A percentile compares a stretch with the other conserved stretches of the same genome.
Evolutionary conservation across 768 basidiomycete species (phyloP).

Genomic region (Suillus brevipes): DNA sequence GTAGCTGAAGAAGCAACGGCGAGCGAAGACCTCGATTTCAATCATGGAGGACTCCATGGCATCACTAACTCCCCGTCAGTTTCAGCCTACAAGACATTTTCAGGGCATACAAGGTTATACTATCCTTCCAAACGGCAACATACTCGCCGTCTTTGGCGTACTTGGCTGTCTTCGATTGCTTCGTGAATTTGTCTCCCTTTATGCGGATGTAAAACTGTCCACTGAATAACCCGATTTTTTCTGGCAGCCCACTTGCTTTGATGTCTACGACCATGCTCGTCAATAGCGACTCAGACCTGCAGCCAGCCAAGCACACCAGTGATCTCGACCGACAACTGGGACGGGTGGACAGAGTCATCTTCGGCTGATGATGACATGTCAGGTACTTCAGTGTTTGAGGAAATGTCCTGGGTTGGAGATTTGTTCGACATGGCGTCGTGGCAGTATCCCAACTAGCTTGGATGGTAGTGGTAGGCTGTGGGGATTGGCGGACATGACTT

Average conservation of each 20-base stretch:
- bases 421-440: not conserved
- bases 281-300: not conserved
- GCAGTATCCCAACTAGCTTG: not conserved
- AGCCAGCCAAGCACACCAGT: constrained; percentile 18
- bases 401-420: not conserved
- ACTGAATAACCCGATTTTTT: constrained; percentile 31
- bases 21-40: constrained; percentile 35
- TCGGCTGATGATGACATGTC: not conserved
- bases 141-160: constrained; percentile 26
- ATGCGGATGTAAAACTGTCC: constrained; percentile 30
- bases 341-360: not conserved
- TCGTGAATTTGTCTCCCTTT: constrained; percentile 30
- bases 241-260: constrained; percentile 35
- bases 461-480: not conserved
- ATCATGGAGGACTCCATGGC: constrained; percentile 33
- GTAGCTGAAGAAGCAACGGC: constrained; percentile 33
- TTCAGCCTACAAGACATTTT: not conserved
- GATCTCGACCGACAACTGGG: constrained; percentile 28
- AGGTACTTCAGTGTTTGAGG: not conserved
- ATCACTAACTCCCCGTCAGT: constrained; percentile 17
- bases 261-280: constrained; percentile 22
- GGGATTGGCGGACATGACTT: not conserved
- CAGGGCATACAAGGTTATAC: constrained; percentile 25
- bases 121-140: constrained; percentile 30
- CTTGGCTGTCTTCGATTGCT: constrained; percentile 28